Percentiles rank a stretch among this genome's conserved stretches.
Evolutionary conservation across 768 basidiomycete species (phyloP).

Genomic region (Boletus rex-veris): DNA sequence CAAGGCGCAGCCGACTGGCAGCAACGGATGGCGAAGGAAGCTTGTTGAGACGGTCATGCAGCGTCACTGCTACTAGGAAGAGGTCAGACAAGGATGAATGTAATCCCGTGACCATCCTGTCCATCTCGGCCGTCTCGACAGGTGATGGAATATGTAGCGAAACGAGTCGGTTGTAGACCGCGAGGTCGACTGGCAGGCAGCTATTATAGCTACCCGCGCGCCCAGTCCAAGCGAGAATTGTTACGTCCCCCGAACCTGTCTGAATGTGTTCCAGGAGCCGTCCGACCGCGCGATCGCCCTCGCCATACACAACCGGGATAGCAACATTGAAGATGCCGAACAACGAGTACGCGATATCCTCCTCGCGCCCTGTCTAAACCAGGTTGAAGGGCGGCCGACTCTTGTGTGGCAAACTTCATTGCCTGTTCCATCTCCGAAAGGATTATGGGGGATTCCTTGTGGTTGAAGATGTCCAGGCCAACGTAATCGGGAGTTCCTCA

Average conservation of each 20-base stretch:
- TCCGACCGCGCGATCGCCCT: slow-evolving; percentile 3
- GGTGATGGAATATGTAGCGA: background rate
- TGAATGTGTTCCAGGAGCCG: slow-evolving; percentile 8
- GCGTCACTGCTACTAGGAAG: too few relatives aligned
- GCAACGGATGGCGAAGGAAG: background rate
- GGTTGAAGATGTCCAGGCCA: background rate
- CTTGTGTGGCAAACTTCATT: background rate
- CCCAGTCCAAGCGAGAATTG: slow-evolving; percentile 12
- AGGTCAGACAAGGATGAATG: background rate
- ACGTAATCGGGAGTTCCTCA: slow-evolving; percentile 2
- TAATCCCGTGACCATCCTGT: background rate
- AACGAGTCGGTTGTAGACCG: background rate
- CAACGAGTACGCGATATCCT: slow-evolving; percentile 9
- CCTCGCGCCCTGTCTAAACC: background rate
- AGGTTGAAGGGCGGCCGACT: background rate
- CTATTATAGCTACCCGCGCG: background rate
- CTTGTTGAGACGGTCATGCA: background rate
- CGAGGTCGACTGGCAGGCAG: background rate
- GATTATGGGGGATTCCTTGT: slow-evolving; percentile 1
- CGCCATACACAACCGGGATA: slow-evolving; percentile 5
- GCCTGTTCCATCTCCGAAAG: slow-evolving; percentile 1
- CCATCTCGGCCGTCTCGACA: background rate
- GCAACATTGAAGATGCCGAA: slow-evolving; percentile 6
- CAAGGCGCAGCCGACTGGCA: background rate
- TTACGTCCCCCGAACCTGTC: background rate